These are phyloP conservation scores for Pythium coloratum DNA, from an alignment of 352 stramenopile species.

Conservation along the genomic window DNA sequence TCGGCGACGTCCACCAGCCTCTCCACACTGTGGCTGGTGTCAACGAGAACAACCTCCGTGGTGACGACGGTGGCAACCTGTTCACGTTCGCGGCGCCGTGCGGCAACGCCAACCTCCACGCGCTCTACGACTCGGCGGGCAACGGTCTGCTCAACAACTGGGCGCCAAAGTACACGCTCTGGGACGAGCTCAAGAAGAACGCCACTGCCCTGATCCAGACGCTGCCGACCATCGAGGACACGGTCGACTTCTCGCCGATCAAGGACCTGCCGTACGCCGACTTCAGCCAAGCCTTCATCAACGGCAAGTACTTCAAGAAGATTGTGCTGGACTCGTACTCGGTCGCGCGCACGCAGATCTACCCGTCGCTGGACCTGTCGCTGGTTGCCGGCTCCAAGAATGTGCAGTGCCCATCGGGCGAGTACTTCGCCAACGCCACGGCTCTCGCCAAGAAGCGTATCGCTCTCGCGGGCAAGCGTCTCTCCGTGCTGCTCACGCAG, in stretches of 20 bases:
- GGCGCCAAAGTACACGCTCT: slow-evolving; percentile 22
- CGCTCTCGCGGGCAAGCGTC: slow-evolving; percentile 28
- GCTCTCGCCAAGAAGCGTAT: slow-evolving; percentile 27
- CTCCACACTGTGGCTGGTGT: slow-evolving; percentile 55
- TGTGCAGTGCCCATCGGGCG: slow-evolving; percentile 37
- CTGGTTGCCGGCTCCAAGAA: slow-evolving; percentile 24
- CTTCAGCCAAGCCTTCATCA: slow-evolving; percentile 23
- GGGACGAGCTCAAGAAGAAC: slow-evolving; percentile 33
- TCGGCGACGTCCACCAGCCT: slow-evolving; percentile 64
- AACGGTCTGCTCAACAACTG: slow-evolving; percentile 64
- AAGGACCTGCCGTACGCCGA: slow-evolving; percentile 22
- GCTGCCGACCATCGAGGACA: slow-evolving; percentile 20
- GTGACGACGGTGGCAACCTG: slow-evolving; percentile 60
- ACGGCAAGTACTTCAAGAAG: slow-evolving; percentile 22
- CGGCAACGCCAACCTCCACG: slow-evolving; percentile 60
- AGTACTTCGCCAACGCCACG: slow-evolving; percentile 34
- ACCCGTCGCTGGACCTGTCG: slow-evolving; percentile 26
- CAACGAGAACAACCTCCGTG: slow-evolving; percentile 40
- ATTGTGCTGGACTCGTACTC: slow-evolving; percentile 33
- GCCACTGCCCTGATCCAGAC: slow-evolving; percentile 43
- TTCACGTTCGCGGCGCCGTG: slow-evolving; percentile 53
- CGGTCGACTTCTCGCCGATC: slow-evolving; percentile 16
- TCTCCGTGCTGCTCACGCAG: slow-evolving; percentile 32
- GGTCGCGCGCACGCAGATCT: slow-evolving; percentile 19
- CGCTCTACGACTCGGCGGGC: slow-evolving; percentile 56